Percentiles rank a stretch among this genome's conserved stretches.
These are phyloP conservation scores for Hypoxylon fuscum DNA, from an alignment of 495 filamentous ascomycete species.

Conservation along the genomic window DNA sequence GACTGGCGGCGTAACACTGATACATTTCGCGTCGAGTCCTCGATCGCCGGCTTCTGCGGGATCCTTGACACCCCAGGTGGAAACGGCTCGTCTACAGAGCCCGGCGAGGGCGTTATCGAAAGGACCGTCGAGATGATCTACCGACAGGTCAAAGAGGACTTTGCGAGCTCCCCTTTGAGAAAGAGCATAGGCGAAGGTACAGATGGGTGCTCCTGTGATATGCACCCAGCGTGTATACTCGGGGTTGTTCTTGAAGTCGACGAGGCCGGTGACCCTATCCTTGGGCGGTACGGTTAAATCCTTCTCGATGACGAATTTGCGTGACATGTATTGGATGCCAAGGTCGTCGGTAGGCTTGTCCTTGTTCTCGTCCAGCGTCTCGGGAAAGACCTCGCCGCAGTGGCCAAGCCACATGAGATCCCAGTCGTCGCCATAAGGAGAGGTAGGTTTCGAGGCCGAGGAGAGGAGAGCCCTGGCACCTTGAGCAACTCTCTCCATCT, in stretches of 20 bases:
- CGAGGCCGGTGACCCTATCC: constrained; percentile 33
- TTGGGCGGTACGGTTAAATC: constrained; percentile 38
- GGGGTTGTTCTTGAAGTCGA: constrained; percentile 41
- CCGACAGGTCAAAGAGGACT: constrained; percentile 58
- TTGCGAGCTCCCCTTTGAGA: constrained; percentile 62
- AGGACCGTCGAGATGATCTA: constrained; percentile 50
- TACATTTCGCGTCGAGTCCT: constrained; percentile 48
- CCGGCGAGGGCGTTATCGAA: constrained; percentile 62
- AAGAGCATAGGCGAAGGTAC: constrained; percentile 64
- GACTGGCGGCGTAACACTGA: constrained; percentile 57
- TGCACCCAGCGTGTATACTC: constrained; percentile 59
- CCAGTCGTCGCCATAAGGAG: constrained; percentile 53
- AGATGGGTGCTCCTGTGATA: constrained; percentile 56
- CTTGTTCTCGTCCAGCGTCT: constrained; percentile 34
- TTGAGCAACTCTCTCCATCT: constrained; percentile 42
- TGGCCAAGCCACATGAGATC: constrained; percentile 54
- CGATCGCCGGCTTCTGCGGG: constrained; percentile 11
- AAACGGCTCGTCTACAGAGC: constrained; percentile 50
- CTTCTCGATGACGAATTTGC: constrained; percentile 34
- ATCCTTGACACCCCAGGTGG: constrained; percentile 17
- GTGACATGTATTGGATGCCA: constrained; percentile 25
- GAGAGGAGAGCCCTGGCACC: constrained; percentile 38
- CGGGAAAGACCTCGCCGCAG: constrained; percentile 45
- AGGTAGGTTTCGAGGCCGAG: constrained; percentile 17
- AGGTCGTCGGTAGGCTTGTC: constrained; percentile 12